Base-by-base conservation (phyloP, 2,329 filamentous ascomycete genomes). In the Scopulariopsis brevicaulis region DNA sequence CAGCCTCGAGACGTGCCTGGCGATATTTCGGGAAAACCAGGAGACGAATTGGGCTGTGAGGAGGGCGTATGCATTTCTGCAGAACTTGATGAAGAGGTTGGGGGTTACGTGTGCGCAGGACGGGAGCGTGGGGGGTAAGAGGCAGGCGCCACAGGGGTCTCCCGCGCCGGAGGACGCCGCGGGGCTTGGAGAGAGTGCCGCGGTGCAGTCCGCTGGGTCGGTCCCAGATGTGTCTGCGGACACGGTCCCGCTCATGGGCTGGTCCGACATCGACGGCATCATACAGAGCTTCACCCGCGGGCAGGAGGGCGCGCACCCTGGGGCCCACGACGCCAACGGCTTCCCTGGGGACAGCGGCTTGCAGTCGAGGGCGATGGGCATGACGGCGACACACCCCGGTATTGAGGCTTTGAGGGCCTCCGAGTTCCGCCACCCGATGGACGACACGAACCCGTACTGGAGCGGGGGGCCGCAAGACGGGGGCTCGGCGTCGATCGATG, bases 21-120 rank as follows among this genome's bases (percentile, higher is more conserved):
- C 70, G 0, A 72, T 79, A 0, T 77, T 80, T 25, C 64, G 70
- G 15, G 73, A 77, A 37, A 79, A 80, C 34, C 72, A 77, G 55
- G 75, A 76, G 59, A 79, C 76, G 0, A 79, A 79, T 25, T 76
- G 72, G 62, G 76, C 77, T 0, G 75, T 78, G 0, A 69, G 72
- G 37, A 72, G 74, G 25, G 77, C 77, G 0, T 70, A 70, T 8
- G 69, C 70, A 0, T 74, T 79, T 12, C 72, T 79, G 0, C 65
- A 75, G 50, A 71, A 69, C 37, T 63, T 79, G 14, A 77, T 77
- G 73, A 71, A 73, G 58, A 69, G 73, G 18, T 69, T 78, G 54
- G 70, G 70, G 8, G 46, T 50, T 50, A 50, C 46, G 40, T n/a
- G 40, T 20, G 20, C n/a, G 46, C 46, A 24, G 20, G 46, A 50